phyloP scores from a whole-genome alignment of 805 yeast genomes.

The Phaffomyces thermotolerans region DNA sequence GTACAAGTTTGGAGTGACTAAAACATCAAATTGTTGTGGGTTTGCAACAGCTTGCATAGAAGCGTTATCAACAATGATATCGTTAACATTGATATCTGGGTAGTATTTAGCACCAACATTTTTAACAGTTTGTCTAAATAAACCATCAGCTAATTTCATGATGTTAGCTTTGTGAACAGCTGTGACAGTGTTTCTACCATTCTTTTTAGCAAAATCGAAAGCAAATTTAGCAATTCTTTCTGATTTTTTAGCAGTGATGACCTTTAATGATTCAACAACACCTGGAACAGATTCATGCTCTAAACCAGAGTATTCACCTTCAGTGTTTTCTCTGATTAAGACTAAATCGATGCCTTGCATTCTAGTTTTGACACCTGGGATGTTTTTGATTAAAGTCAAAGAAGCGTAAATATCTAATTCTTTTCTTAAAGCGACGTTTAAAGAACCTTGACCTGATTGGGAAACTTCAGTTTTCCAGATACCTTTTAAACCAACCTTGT shows the following conservation, averaged over 20 bases:
- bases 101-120: conserved; percentile 79
- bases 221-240: conserved; percentile 98
- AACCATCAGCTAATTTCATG: conserved; percentile 97
- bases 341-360: conserved; percentile 86
- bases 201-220: conserved; percentile 87
- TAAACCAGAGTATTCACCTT: conserved; percentile 97
- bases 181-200: conserved; percentile 87
- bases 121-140: conserved; percentile 90
- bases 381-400: conserved; percentile 85
- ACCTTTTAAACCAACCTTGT: conserved; percentile 95
- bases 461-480: conserved; percentile 86
- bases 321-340: conserved; percentile 96
- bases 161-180: conserved; percentile 99
- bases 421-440: conserved; percentile 95
- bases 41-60: conserved; percentile 98
- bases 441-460: conserved; percentile 70
- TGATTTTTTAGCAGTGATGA: conserved; percentile 88
- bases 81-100: conserved; percentile 76
- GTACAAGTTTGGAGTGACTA: conserved; percentile 96
- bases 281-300: conserved; percentile 98
- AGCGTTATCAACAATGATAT: conserved; percentile 97
- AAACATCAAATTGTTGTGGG: conserved; percentile 97
- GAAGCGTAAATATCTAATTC: conserved; percentile 94
- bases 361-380: conserved; percentile 90
- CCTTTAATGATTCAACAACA: conserved; percentile 93